phyloP scores from a whole-genome alignment of 495 filamentous ascomycete species.

The Penicillium salamii region DNA sequence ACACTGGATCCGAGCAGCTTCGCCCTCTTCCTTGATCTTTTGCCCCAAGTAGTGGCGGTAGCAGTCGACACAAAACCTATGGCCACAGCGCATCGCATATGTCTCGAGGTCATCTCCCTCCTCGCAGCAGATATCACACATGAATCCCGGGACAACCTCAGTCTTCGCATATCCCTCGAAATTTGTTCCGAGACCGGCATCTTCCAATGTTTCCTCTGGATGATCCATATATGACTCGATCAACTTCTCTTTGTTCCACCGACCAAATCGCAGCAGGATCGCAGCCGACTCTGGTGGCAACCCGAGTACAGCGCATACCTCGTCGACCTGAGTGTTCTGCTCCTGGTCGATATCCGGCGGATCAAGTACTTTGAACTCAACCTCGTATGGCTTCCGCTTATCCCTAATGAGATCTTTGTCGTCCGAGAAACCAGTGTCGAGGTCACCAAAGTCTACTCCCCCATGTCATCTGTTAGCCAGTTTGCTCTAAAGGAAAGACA shows the following conservation, averaged over 20 bases:
- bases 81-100: constrained; percentile 93
- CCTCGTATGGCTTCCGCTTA: constrained; percentile 73
- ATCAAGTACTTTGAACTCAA: constrained; percentile 75
- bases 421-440: constrained; percentile 71
- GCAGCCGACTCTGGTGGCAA: constrained; percentile 83
- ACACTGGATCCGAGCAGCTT: constrained; percentile 92
- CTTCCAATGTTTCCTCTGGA: constrained; percentile 72
- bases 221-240: constrained; percentile 94
- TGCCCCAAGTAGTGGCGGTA: constrained; percentile 86
- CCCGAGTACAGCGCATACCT: constrained; percentile 84
- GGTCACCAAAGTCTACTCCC: constrained; percentile 65
- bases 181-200: constrained; percentile 72
- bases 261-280: constrained; percentile 80
- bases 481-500: neutral
- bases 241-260: constrained; percentile 94
- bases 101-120: constrained; percentile 76
- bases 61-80: constrained; percentile 93
- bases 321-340: constrained; percentile 80
- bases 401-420: constrained; percentile 72
- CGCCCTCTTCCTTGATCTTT: constrained; percentile 93
- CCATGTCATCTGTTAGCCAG: constrained; percentile 1
- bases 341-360: constrained; percentile 77
- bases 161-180: constrained; percentile 62
- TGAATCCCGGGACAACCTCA: constrained; percentile 69
- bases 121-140: constrained; percentile 95